Base-by-base conservation (phyloP, 2,329 filamentous ascomycete species). In the Xenoacremonium recifei region DNA sequence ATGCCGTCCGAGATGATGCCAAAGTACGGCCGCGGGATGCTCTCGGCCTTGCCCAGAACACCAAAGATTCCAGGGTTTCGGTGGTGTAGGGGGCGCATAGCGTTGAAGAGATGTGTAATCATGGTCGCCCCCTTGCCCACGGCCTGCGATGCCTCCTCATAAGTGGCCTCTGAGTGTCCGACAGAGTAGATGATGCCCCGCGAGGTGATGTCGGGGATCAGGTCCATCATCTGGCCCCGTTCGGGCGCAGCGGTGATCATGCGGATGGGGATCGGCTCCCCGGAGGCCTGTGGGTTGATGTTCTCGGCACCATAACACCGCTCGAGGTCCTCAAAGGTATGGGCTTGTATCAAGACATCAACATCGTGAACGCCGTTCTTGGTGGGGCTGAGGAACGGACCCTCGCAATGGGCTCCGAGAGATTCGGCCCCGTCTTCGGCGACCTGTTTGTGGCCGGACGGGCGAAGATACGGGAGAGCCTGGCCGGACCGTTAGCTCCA, bases 81-180 rank as follows among this genome's bases (percentile, higher is more conserved):
- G 72, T 96, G 89, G 64, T 93, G 88, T 37, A 95, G 80, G 12
- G 89, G 89, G 1, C 84, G 79, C 90, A 96, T 96, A 19, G 90
- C 90, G 63, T 96, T 96, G 79, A 95, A 96, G 2, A 96, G 75
- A 59, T 96, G 90, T 0, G 90, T 96, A 52, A 96, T 87, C 88
- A 95, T 95, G 36, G 79, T 87, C 2, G 87, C 88, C 38, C 90
- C 90, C 6, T 82, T 76, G n/a, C 71, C 72, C 4, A 93, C 78
- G 16, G 87, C 87, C 4, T 71, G 68, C 4, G 84, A 81, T 1
- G 87, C 89, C 60, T 92, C 77, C 64, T 95, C 88, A 61, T 92
- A 95, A 0, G 86, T 89, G 12, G 89, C 87, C 63, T 95, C 88
- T 0, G 89, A 89, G 67, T 96, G 90, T 6, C 90, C 90, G 49